Evolutionary conservation across 306 rosid genomes (phyloP).

Genomic region (Trifolium subterraneum): DNA sequence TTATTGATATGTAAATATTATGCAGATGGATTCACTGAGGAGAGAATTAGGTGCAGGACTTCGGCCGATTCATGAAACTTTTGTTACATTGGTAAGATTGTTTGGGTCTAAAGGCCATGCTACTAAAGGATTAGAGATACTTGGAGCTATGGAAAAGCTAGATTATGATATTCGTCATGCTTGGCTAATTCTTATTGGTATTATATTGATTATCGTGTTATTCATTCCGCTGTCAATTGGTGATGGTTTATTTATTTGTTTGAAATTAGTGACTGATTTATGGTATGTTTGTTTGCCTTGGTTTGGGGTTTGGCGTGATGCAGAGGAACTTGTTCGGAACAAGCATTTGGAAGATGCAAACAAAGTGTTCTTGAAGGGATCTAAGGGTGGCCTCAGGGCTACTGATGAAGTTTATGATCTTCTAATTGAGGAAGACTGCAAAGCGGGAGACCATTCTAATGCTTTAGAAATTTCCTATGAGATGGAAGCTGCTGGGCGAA

Average conservation of each 20-base stretch:
- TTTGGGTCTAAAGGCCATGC: slow-evolving; percentile 80
- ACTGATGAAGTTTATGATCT: slow-evolving; percentile 83
- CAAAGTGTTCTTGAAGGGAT: slow-evolving; percentile 78
- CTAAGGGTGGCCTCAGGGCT: slow-evolving; percentile 83
- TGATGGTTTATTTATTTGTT: slow-evolving; percentile 22
- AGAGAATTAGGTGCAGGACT: slow-evolving; percentile 87
- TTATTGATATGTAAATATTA: not conserved
- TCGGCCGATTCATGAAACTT: slow-evolving; percentile 90
- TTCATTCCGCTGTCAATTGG: not conserved
- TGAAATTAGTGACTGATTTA: not conserved
- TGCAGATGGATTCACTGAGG: slow-evolving; percentile 77
- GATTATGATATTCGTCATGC: slow-evolving; percentile 85
- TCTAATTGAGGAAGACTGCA: slow-evolving; percentile 78
- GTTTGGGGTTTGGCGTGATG: slow-evolving; percentile 6
- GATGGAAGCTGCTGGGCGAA: slow-evolving; percentile 97
- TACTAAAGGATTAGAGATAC: slow-evolving; percentile 71
- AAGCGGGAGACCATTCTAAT: slow-evolving; percentile 85
- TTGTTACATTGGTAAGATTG: slow-evolving; percentile 73
- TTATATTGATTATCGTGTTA: not conserved
- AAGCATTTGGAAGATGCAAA: slow-evolving; percentile 84
- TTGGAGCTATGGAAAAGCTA: slow-evolving; percentile 84
- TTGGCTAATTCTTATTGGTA: slow-evolving; percentile 84
- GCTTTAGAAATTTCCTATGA: slow-evolving; percentile 84
- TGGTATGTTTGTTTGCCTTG: slow-evolving; percentile 8
- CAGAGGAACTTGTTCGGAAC: slow-evolving; percentile 80